These are phyloP conservation scores for Saccharomyces hybrid DNA, from an alignment of 1,139 yeast genomes.

Conservation along the genomic window DNA sequence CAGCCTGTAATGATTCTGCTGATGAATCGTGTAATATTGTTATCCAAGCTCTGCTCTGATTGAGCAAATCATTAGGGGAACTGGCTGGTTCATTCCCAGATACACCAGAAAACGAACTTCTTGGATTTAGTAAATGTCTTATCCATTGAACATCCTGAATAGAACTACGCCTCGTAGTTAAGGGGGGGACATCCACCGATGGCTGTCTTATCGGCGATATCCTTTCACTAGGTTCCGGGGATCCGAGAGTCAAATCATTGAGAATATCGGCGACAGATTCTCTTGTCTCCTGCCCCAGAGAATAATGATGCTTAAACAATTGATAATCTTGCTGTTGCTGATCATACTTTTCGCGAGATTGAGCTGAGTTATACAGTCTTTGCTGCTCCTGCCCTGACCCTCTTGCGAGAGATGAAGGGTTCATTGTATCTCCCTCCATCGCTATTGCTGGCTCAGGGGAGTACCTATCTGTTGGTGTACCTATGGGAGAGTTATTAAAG, in stretches of 20 bases:
- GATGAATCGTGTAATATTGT: conserved; percentile 20
- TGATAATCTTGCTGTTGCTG: conserved; percentile 16
- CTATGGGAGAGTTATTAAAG: conserved; percentile 14
- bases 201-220: neutral
- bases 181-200: neutral
- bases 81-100: conserved; percentile 20
- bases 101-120: conserved; percentile 31
- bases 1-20: conserved; percentile 17
- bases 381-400: conserved; percentile 9
- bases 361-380: neutral
- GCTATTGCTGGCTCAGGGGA: neutral
- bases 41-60: conserved; percentile 24
- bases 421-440: neutral
- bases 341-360: neutral
- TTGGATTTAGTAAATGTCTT: conserved; percentile 29
- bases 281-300: conserved; percentile 17
- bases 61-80: neutral
- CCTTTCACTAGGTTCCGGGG: conserved; percentile 3
- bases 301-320: conserved; percentile 25
- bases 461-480: conserved; percentile 12
- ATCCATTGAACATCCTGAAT: conserved; percentile 30
- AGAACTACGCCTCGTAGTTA: conserved; percentile 22
- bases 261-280: conserved; percentile 20
- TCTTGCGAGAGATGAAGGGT: neutral
- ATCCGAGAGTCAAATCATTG: conserved; percentile 17